A percentile compares a stretch with the other conserved stretches of the same genome.
Conservation (phyloP, 768 basidiomycete genomes). For the Pleurotus ostreatus region DNA sequence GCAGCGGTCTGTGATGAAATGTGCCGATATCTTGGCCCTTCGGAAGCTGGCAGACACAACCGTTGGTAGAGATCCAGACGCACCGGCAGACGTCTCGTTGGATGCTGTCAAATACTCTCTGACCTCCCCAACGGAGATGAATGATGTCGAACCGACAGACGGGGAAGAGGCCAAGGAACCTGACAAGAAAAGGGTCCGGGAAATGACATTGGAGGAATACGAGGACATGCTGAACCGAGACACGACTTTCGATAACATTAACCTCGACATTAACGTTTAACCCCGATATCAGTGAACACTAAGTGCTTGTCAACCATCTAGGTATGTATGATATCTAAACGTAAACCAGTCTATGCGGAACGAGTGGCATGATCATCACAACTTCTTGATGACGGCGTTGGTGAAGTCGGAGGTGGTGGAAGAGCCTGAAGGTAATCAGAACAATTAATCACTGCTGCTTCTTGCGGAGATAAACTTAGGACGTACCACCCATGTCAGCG, state of each 20-base stretch:
- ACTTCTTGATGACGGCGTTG: constrained; percentile 80
- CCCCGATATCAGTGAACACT: constrained; percentile 16
- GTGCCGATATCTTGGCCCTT: constrained; percentile 62
- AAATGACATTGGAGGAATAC: constrained; percentile 44
- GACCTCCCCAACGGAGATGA: constrained; percentile 2
- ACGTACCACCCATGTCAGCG: constrained; percentile 91
- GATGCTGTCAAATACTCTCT: constrained; percentile 14
- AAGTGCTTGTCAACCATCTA: constrained; percentile 8
- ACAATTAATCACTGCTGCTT: not conserved
- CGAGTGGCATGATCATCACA: constrained; percentile 28
- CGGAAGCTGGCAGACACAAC: constrained; percentile 28
- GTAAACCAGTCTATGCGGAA: not conserved
- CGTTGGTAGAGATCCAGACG: constrained; percentile 13
- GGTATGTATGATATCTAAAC: constrained; percentile 12
- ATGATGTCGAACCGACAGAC: constrained; percentile 1
- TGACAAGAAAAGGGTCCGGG: constrained; percentile 36
- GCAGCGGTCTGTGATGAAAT: constrained; percentile 68
- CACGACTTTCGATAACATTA: constrained; percentile 40
- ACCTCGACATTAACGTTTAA: constrained; percentile 19
- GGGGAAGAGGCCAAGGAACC: constrained; percentile 19
- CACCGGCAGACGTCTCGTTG: constrained; percentile 6
- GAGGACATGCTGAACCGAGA: constrained; percentile 48
- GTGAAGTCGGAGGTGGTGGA: constrained; percentile 96
- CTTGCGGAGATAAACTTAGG: not conserved
- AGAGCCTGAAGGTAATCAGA: constrained; percentile 47